Conservation (phyloP, 768 basidiomycete species). For the Mycena vulgaris region DNA sequence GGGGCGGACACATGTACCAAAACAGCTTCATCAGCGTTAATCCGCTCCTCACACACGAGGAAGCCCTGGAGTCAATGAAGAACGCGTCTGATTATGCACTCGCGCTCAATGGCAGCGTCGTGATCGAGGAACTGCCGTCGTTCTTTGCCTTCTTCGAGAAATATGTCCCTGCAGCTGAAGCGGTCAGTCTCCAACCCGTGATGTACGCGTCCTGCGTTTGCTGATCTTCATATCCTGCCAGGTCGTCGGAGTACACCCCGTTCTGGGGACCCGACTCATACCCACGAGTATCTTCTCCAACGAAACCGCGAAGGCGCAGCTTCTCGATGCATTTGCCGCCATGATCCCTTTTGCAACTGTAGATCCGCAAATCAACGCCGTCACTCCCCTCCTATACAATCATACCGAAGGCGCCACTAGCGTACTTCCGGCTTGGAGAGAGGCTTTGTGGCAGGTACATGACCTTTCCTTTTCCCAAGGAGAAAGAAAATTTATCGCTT, state of each 20-base stretch:
- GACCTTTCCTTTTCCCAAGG: slow-evolving; percentile 17
- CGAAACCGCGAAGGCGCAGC: slow-evolving; percentile 35
- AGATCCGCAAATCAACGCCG: slow-evolving; percentile 20
- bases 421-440: slow-evolving; percentile 38
- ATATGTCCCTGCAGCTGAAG: slow-evolving; percentile 44
- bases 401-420: slow-evolving; percentile 26
- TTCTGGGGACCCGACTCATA: slow-evolving; percentile 46
- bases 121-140: slow-evolving; percentile 49
- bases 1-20: slow-evolving; percentile 53
- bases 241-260: slow-evolving; percentile 17
- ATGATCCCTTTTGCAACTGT: slow-evolving; percentile 39
- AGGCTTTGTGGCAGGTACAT: slow-evolving; percentile 41
- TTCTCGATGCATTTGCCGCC: slow-evolving; percentile 22
- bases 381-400: slow-evolving; percentile 35
- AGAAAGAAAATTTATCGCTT: slow-evolving; percentile 30
- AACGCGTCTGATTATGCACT: slow-evolving; percentile 43
- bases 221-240: slow-evolving; percentile 8
- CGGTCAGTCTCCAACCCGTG: slow-evolving; percentile 33
- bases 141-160: slow-evolving; percentile 51
- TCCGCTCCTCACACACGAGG: slow-evolving; percentile 43
- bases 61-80: slow-evolving; percentile 47
- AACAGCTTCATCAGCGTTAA: slow-evolving; percentile 47
- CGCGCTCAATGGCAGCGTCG: slow-evolving; percentile 45
- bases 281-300: slow-evolving; percentile 37
- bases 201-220: slow-evolving; percentile 6